phyloP scores from a whole-genome alignment of 2,329 filamentous ascomycete genomes.

The Aspergillus vadensis region DNA sequence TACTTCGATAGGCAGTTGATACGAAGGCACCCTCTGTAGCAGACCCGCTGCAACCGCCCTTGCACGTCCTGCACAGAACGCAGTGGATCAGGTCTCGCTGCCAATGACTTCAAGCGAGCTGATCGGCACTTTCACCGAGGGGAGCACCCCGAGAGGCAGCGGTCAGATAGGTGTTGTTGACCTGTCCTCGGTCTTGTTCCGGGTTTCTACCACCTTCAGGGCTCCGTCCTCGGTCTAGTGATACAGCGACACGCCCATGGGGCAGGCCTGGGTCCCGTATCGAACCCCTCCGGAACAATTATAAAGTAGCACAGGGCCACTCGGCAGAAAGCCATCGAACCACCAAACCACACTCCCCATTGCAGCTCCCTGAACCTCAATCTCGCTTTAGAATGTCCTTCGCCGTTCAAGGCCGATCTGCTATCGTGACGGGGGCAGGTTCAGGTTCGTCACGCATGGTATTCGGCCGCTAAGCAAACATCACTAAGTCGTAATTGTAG shows the following conservation, averaged over 20 bases:
- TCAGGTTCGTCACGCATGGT: conserved; percentile 45
- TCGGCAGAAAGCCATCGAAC: neutral
- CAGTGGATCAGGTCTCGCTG: too few species aligned
- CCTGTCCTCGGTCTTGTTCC: neutral
- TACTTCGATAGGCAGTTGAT: neutral
- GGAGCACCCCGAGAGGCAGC: neutral
- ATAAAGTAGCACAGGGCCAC: conserved; percentile 2
- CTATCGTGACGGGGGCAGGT: conserved; percentile 58
- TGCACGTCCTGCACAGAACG: too few species aligned
- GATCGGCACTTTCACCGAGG: neutral
- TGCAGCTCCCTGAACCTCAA: neutral
- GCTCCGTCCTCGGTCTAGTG: neutral
- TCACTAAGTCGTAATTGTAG: conserved; percentile 26
- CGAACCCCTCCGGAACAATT: neutral
- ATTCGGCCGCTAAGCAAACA: neutral
- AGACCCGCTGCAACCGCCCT: too few species aligned
- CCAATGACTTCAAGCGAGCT: neutral
- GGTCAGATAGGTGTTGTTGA: neutral
- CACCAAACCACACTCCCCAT: neutral
- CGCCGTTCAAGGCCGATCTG: conserved; percentile 50
- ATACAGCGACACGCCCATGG: neutral
- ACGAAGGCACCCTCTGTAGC: neutral
- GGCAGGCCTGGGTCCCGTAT: neutral
- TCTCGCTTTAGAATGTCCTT: conserved; percentile 34
- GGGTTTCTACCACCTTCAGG: neutral